Evolutionary conservation across 768 basidiomycete species (phyloP).

Genomic region (Lactarius tabidus): DNA sequence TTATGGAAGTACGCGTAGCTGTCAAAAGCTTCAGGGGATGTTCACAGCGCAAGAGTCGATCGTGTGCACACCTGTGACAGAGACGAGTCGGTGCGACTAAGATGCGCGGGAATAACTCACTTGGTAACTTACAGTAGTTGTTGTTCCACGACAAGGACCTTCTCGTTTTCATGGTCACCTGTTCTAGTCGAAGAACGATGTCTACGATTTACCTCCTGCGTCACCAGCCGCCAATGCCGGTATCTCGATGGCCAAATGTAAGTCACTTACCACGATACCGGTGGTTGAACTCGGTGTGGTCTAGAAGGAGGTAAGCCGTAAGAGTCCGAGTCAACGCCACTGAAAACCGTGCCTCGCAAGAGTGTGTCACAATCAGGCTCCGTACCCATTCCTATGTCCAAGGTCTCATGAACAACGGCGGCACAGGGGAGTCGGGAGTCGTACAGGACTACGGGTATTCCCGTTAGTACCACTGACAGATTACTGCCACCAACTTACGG

Average conservation of each 20-base stretch:
- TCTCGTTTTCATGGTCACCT: constrained; percentile 99
- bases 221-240: not conserved
- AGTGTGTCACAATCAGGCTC: too few species aligned
- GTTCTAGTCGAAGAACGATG: constrained; percentile 91
- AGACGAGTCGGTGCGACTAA: not conserved
- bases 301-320: too few species aligned
- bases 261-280: constrained; percentile 67
- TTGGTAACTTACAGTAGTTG: too few species aligned
- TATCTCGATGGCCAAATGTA: not conserved
- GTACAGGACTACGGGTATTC: too few species aligned
- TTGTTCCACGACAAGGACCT: constrained; percentile 95
- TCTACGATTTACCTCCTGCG: constrained; percentile 92
- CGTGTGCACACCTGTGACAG: constrained; percentile 51
- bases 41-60: not conserved
- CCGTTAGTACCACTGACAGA: too few species aligned
- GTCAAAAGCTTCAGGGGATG: constrained; percentile 1
- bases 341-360: too few species aligned
- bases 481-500: too few species aligned
- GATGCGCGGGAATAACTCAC: constrained; percentile 33
- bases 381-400: too few species aligned
- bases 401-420: too few species aligned
- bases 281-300: constrained; percentile 99
- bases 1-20: constrained; percentile 99
- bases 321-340: too few species aligned
- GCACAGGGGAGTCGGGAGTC: too few species aligned